Base-by-base conservation (phyloP, 805 yeast species). In the Saccharomycopsis sp. region DNA sequence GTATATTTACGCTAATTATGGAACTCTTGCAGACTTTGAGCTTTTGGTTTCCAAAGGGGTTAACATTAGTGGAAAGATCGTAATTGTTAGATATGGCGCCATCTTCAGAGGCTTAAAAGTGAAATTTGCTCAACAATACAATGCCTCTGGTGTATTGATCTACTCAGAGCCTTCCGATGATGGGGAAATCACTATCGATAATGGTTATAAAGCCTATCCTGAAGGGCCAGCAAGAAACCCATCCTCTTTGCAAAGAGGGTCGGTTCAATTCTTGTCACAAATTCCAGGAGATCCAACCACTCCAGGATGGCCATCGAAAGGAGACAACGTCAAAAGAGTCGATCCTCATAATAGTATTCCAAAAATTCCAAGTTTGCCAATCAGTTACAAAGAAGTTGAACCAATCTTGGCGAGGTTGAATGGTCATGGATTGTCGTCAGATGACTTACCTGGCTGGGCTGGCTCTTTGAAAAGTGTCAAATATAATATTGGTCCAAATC, bases 241-340 rank as follows among this genome's bases (percentile, higher is more conserved):
- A 41, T 80, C 86, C 5, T 73, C 87, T 14, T 84, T 88, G 29
- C 91, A 87, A 72, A 76, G 94, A 64, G 94, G 94, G 1, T 82
- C 89, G 50, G 87, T 84, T 2, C 82, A 80, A 68, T 87, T 79
- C 65, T 70, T 85, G 34, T 77, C 87, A 2, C 68, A 68, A 52
- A 72, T 75, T 2, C 91, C 91, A 1, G 94, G 94, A 40, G 94
- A 87, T 66, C 94, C 94, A 18, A 80, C 91, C 0, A 82, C 91
- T 1, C 91, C 91, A 1, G 89, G 87, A 1, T 79, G 76, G 61
- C 80, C 87, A 3, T 79, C 83, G 40, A 79, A 76, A 53, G 65
- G 71, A 24, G 79, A 79, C 2, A 78, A 74, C 15, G 77, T 76
- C 48, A 70, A 76, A 24, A 73, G 87, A 56, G 67, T 68, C 3